Evolutionary conservation across 2,329 filamentous ascomycete species (phyloP).

Genomic region (Didymellaceae sp.): DNA sequence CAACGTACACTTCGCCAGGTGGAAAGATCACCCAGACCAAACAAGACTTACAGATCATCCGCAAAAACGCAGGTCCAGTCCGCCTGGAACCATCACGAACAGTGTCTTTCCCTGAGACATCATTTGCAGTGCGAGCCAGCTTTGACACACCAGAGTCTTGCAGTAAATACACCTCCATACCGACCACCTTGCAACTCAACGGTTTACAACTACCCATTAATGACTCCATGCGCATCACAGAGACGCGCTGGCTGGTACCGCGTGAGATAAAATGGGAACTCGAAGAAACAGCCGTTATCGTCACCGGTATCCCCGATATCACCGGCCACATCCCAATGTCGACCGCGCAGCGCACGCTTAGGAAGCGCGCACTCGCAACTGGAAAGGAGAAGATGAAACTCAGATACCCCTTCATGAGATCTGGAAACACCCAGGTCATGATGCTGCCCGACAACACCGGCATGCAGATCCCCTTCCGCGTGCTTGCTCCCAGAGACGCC

Average conservation of each 20-base stretch:
- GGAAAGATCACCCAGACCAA: neutral
- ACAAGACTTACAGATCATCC: constrained; percentile 4
- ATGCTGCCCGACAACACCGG: neutral
- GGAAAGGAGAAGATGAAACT: constrained; percentile 16
- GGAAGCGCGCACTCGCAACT: constrained; percentile 5
- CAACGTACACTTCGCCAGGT: constrained; percentile 1
- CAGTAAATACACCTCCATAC: neutral
- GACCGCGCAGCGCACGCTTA: neutral
- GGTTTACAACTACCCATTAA: constrained; percentile 5
- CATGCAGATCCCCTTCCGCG: constrained; percentile 2
- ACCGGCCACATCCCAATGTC: constrained; percentile 18
- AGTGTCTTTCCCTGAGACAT: constrained; percentile 12
- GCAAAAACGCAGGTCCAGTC: neutral
- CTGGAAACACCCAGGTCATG: neutral
- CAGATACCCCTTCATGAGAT: constrained; percentile 8
- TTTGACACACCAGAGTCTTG: neutral
- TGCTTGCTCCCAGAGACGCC: neutral
- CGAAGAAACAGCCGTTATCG: constrained; percentile 6
- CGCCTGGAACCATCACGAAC: constrained; percentile 12
- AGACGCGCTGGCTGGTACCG: constrained; percentile 13
- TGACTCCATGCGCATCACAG: constrained; percentile 6
- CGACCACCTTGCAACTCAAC: constrained; percentile 8
- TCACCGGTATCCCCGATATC: constrained; percentile 7
- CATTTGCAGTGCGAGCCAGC: constrained; percentile 8
- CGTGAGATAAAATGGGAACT: constrained; percentile 14